phyloP scores from a whole-genome alignment of 495 filamentous ascomycete species.

The Friedmanniomyces endolithicus region DNA sequence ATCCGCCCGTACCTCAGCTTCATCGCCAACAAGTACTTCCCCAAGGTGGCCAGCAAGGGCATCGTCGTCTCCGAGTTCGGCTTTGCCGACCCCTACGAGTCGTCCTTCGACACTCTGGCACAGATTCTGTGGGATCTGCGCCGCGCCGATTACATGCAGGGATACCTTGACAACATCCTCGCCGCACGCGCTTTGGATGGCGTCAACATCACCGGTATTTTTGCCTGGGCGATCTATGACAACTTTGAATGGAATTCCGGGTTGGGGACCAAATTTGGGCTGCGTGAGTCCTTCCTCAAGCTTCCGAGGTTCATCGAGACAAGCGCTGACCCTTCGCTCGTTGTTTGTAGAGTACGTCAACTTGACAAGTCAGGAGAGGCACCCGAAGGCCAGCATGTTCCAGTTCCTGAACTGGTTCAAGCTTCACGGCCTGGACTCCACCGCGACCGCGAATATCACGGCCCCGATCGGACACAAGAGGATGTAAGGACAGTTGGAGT shows the following conservation, averaged over 20 bases:
- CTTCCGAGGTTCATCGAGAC: neutral
- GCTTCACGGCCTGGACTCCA: slow-evolving; percentile 11
- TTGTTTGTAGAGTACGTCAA: slow-evolving; percentile 22
- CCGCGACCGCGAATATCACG: slow-evolving; percentile 20
- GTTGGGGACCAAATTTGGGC: slow-evolving; percentile 4
- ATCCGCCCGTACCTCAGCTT: slow-evolving; percentile 33
- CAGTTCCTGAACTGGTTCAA: slow-evolving; percentile 26
- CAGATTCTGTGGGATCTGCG: slow-evolving; percentile 23
- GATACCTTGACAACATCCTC: slow-evolving; percentile 23
- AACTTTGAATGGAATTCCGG: slow-evolving; percentile 20
- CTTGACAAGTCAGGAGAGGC: slow-evolving; percentile 25
- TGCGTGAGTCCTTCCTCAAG: slow-evolving; percentile 15
- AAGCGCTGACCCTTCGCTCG: slow-evolving; percentile 4
- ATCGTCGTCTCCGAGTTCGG: slow-evolving; percentile 39
- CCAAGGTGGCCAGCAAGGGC: slow-evolving; percentile 22
- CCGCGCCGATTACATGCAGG: slow-evolving; percentile 21
- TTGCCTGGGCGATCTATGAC: slow-evolving; percentile 27
- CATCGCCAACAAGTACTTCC: slow-evolving; percentile 37
- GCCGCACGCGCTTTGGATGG: slow-evolving; percentile 23
- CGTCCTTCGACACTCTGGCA: slow-evolving; percentile 18
- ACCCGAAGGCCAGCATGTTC: slow-evolving; percentile 27
- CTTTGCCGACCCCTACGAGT: slow-evolving; percentile 36
- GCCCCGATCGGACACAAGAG: slow-evolving; percentile 2
- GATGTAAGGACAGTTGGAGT: neutral
- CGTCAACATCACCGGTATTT: slow-evolving; percentile 24